Base-by-base conservation (phyloP, 805 yeast species). In the Saccharomycopsis schoenii region DNA sequence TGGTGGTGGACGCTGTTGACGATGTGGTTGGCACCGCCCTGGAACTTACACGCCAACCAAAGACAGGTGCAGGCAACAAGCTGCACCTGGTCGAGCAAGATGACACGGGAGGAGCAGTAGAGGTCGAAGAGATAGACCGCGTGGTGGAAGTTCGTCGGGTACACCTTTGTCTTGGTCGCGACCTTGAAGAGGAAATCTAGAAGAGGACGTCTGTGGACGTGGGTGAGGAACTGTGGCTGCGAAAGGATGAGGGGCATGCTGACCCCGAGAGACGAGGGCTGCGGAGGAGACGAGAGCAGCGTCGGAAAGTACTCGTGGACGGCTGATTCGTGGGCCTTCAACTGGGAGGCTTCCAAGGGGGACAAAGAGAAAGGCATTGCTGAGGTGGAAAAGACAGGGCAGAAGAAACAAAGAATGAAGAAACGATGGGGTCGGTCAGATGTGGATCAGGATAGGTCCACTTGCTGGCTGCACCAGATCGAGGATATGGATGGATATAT, bases 41-140 rank as follows among this genome's bases (percentile, higher is more conserved):
- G 82, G 15, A 84, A 78, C 71, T 93, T 93, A 29, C 96, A 85
- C 1, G 97, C 90, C 34, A 93, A 80, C 98, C 98, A 94, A 47
- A 93, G 75, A 64, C 97, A 89, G 2, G 97, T 89, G 65, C 96
- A 88, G 40, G 94, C 90, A 10, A 93, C 93, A 59, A 93, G 78
- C 72, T 92, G 97, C 64, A 89, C 85, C 73, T 92, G 98, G 61
- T 87, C 89, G 66, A 85, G 83, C 65, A 88, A 80, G 0, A 92
- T 94, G 5, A 91, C 84, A 66, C 98, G 79, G 67, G 85, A 86
- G 59, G 96, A 87, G 70, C 96, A 88, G 75, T 94, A 93, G 63
- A 97, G 82, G 72, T 93, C 99, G 62, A 93, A 87, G 59, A 92
- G 78, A 67, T 85, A 85, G 54, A 86, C 82, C 0, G 86, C 84